Conservation (phyloP, 2,329 filamentous ascomycete species). For the Metarhizium brunneum region DNA sequence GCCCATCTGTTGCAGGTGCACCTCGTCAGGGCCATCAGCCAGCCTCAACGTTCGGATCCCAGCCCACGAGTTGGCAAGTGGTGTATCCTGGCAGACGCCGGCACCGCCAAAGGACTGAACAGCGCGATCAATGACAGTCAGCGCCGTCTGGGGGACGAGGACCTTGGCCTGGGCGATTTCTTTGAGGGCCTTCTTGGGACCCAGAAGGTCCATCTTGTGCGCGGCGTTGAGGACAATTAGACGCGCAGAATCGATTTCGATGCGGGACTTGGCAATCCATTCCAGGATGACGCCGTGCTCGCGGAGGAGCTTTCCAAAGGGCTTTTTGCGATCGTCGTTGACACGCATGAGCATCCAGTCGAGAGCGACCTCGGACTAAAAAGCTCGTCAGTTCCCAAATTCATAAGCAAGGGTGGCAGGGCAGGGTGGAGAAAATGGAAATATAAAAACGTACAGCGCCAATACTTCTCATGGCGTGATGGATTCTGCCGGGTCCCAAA, state of each 20-base stretch:
- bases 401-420: background rate
- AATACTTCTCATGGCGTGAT: constrained; percentile 94
- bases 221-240: constrained; percentile 90
- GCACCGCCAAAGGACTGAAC: constrained; percentile 88
- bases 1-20: constrained; percentile 76
- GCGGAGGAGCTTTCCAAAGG: constrained; percentile 79
- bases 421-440: background rate
- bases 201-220: constrained; percentile 82
- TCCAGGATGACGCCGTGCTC: constrained; percentile 93
- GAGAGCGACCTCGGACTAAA: constrained; percentile 71
- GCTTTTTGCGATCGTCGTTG: constrained; percentile 84
- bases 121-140: constrained; percentile 87
- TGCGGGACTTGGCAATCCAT: constrained; percentile 83
- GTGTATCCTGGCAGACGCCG: constrained; percentile 90
- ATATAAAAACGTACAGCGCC: constrained; percentile 52
- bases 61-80: constrained; percentile 76
- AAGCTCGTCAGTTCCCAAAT: background rate
- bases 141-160: constrained; percentile 70
- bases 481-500: constrained; percentile 89
- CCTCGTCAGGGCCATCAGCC: constrained; percentile 93
- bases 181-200: constrained; percentile 81
- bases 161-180: constrained; percentile 97
- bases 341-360: constrained; percentile 93
- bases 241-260: constrained; percentile 89
- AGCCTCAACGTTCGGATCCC: constrained; percentile 72